Conservation (phyloP, 306 rosid genomes). For the Casuarina equisetifolia region DNA sequence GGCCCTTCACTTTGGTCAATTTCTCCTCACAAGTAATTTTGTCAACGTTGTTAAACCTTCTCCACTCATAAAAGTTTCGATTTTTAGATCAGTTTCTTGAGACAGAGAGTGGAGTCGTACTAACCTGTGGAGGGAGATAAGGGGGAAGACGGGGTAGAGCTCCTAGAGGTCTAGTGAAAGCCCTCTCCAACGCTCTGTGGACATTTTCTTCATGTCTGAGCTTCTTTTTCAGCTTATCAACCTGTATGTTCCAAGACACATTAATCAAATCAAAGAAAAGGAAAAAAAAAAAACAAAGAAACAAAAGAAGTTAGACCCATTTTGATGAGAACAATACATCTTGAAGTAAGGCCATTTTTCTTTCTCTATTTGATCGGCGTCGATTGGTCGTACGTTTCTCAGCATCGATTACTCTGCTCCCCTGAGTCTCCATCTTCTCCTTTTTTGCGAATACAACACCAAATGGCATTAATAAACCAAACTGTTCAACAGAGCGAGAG, state of each 20-base stretch:
- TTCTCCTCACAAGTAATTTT: not conserved
- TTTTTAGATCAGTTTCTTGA: not conserved
- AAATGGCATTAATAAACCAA: conserved; percentile 16
- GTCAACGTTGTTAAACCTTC: not conserved
- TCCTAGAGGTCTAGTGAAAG: conserved; percentile 86
- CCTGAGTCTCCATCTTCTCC: conserved; percentile 65
- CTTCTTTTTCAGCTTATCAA: conserved; percentile 89
- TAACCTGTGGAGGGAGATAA: conserved; percentile 87
- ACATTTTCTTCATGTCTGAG: conserved; percentile 96
- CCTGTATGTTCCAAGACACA: conserved; percentile 44
- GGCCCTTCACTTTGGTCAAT: not conserved
- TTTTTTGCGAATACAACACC: conserved; percentile 44
- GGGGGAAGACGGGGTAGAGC: conserved; percentile 98
- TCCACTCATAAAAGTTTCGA: not conserved
- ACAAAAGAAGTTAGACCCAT: not conserved
- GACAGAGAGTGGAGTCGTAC: conserved; percentile 19
- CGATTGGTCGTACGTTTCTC: conserved; percentile 55
- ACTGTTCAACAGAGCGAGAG: not conserved
- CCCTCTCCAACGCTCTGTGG: conserved; percentile 92
- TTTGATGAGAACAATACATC: conserved; percentile 52
- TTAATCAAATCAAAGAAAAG: conserved; percentile 14
- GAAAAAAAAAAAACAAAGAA: conserved; percentile 2
- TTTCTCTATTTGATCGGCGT: conserved; percentile 68
- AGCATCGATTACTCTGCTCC: conserved; percentile 43
- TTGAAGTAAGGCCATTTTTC: conserved; percentile 75